Conservation (phyloP, 2,329 filamentous ascomycete genomes). For the Peltaster fructicola region DNA sequence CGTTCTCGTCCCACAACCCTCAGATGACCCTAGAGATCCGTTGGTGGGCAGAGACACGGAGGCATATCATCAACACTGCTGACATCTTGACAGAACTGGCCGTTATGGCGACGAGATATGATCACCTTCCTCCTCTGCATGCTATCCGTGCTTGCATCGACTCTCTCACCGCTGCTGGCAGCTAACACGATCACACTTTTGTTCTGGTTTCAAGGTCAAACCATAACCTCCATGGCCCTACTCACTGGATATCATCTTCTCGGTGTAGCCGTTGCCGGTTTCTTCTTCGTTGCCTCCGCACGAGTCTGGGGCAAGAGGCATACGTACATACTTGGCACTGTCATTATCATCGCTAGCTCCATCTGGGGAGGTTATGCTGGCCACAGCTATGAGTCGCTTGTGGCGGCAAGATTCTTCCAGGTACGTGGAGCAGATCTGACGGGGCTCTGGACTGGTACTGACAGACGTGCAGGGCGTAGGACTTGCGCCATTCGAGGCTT, state of each 20-base stretch:
- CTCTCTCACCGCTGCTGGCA: slow-evolving; percentile 66
- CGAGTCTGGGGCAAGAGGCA: slow-evolving; percentile 83
- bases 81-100: slow-evolving; percentile 46
- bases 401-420: slow-evolving; percentile 63
- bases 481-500: slow-evolving; percentile 70
- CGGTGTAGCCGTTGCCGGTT: slow-evolving; percentile 58
- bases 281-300: slow-evolving; percentile 68
- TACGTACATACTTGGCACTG: slow-evolving; percentile 55
- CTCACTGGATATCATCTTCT: slow-evolving; percentile 72
- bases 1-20: slow-evolving; percentile 10
- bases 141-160: slow-evolving; percentile 61
- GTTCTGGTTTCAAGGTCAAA: slow-evolving; percentile 44
- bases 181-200: slow-evolving; percentile 66
- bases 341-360: slow-evolving; percentile 53
- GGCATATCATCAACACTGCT: not conserved
- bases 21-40: slow-evolving; percentile 10
- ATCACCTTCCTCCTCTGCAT: slow-evolving; percentile 62
- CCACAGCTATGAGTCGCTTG: slow-evolving; percentile 47
- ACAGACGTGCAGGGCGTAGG: slow-evolving; percentile 42
- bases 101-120: slow-evolving; percentile 62
- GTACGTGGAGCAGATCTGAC: not conserved
- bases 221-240: slow-evolving; percentile 56
- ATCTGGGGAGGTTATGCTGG: slow-evolving; percentile 57
- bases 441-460: not conserved
- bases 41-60: slow-evolving; percentile 3